Conservation (phyloP, 176 grass and related monocot genomes). For the Metroxylon sagu region DNA sequence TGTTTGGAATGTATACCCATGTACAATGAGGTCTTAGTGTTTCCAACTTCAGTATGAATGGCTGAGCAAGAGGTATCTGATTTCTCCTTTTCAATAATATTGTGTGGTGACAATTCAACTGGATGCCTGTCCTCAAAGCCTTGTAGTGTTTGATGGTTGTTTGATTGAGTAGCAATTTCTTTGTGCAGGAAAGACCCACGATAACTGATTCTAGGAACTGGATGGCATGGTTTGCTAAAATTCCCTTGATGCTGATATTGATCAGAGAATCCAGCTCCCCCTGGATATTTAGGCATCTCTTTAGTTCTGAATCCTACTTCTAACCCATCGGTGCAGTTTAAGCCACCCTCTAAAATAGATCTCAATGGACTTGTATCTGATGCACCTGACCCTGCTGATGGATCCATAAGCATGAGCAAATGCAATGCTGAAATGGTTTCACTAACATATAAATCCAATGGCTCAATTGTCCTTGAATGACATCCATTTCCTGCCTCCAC, state of each 20-base stretch:
- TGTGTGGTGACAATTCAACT: neutral
- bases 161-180: slow-evolving; percentile 51
- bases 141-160: neutral
- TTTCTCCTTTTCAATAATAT: neutral
- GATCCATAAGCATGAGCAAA: slow-evolving; percentile 58
- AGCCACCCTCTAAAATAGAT: slow-evolving; percentile 13
- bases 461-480: slow-evolving; percentile 23
- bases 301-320: slow-evolving; percentile 15
- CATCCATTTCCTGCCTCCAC: slow-evolving; percentile 22
- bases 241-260: slow-evolving; percentile 25
- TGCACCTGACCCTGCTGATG: slow-evolving; percentile 19
- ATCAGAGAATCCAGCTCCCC: slow-evolving; percentile 24
- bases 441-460: slow-evolving; percentile 28
- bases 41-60: neutral
- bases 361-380: slow-evolving; percentile 21
- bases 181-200: slow-evolving; percentile 46
- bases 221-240: slow-evolving; percentile 37
- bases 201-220: slow-evolving; percentile 59
- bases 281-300: slow-evolving; percentile 14
- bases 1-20: neutral
- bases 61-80: neutral
- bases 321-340: slow-evolving; percentile 13
- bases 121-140: too few species aligned
- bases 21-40: neutral
- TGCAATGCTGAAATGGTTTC: slow-evolving; percentile 46